Conservation (phyloP, 768 basidiomycete species). For the Lentinula sp. region DNA sequence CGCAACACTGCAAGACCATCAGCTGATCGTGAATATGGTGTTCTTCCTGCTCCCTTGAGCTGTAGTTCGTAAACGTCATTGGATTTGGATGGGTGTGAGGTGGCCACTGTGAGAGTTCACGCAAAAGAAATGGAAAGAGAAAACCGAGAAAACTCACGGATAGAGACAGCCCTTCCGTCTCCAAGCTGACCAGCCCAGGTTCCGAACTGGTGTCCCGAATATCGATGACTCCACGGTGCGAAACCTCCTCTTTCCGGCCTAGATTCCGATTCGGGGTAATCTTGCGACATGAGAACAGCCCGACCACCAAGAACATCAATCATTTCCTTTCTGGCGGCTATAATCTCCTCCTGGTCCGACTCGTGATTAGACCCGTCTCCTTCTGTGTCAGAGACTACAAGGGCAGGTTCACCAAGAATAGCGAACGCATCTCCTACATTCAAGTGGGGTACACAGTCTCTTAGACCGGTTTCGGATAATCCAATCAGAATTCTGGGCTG, state of each 20-base stretch:
- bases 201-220: slow-evolving; percentile 90
- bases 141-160: slow-evolving; percentile 31
- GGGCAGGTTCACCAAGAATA: slow-evolving; percentile 54
- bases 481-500: slow-evolving; percentile 47
- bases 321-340: slow-evolving; percentile 58
- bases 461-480: slow-evolving; percentile 58
- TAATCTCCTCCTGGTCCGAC: slow-evolving; percentile 26
- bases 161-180: slow-evolving; percentile 91
- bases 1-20: slow-evolving; percentile 96
- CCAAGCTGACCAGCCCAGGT: slow-evolving; percentile 92
- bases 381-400: slow-evolving; percentile 35
- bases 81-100: slow-evolving; percentile 58
- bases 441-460: slow-evolving; percentile 78
- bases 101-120: slow-evolving; percentile 49
- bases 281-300: slow-evolving; percentile 53
- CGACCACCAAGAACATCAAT: slow-evolving; percentile 80
- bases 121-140: not conserved
- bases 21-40: slow-evolving; percentile 87
- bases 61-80: slow-evolving; percentile 74
- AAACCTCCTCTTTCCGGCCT: slow-evolving; percentile 23
- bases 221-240: slow-evolving; percentile 84
- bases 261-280: not conserved
- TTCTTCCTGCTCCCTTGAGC: slow-evolving; percentile 91
- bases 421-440: slow-evolving; percentile 82
- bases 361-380: slow-evolving; percentile 19